Evolutionary conservation across 805 yeast species (phyloP).

Genomic region (Ogataea minuta): DNA sequence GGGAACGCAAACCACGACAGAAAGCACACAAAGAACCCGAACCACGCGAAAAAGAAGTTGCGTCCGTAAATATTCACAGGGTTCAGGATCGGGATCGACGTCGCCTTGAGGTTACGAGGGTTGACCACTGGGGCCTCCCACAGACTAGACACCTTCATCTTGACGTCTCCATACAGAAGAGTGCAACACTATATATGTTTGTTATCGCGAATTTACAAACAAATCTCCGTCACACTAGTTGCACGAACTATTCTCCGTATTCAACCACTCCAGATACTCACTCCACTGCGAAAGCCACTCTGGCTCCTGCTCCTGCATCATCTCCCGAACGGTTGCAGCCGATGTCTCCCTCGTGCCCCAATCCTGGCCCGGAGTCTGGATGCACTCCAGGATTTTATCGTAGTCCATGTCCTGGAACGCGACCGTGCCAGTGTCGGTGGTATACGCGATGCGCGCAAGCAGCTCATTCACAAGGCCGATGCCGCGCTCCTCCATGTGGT

Average conservation of each 20-base stretch:
- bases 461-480: not conserved
- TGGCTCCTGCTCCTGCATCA: no score
- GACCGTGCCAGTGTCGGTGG: not conserved
- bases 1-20: slow-evolving; percentile 36
- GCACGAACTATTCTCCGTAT: not conserved
- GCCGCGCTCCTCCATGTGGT: slow-evolving; percentile 5
- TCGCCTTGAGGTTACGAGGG: slow-evolving; percentile 28
- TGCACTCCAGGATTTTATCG: slow-evolving; percentile 1
- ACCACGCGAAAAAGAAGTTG: slow-evolving; percentile 31
- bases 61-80: slow-evolving; percentile 26
- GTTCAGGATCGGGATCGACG: slow-evolving; percentile 29
- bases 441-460: slow-evolving; percentile 1
- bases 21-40: slow-evolving; percentile 33
- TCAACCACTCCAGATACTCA: slow-evolving; percentile 1
- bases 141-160: slow-evolving; percentile 13
- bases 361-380: slow-evolving; percentile 1
- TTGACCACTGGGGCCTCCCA: slow-evolving; percentile 28
- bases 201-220: slow-evolving; percentile 3
- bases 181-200: not conserved
- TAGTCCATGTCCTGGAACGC: slow-evolving; percentile 1
- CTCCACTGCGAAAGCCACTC: slow-evolving; percentile 1
- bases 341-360: not conserved
- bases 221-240: slow-evolving; percentile 5
- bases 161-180: not conserved
- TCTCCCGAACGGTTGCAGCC: not conserved